Percentiles rank a stretch among this genome's conserved stretches.
These are phyloP conservation scores for Malus sieversii DNA, from an alignment of 306 rosid genomes.

Conservation along the genomic window DNA sequence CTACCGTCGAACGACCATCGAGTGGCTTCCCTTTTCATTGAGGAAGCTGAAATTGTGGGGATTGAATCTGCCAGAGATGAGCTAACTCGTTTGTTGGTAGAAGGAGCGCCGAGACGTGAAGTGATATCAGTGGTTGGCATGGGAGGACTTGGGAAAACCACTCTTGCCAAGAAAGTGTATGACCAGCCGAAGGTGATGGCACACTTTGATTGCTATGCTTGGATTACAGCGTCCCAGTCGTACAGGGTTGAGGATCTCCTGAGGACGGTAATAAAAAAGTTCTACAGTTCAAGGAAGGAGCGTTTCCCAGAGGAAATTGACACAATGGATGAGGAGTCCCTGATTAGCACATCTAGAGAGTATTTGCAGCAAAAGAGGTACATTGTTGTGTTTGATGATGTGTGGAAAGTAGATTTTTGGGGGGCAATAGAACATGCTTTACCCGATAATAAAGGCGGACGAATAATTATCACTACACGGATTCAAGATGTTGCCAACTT, in stretches of 20 bases:
- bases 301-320: not conserved
- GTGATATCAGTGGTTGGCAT: constrained; percentile 9
- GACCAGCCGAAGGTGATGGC: not conserved
- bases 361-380: constrained; percentile 10
- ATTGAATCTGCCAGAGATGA: constrained; percentile 3
- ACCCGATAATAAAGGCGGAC: not conserved
- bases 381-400: constrained; percentile 14
- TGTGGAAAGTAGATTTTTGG: constrained; percentile 13
- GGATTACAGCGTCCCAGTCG: constrained; percentile 6
- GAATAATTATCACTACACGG: constrained; percentile 12
- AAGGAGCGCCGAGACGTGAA: not conserved
- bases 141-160: constrained; percentile 19
- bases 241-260: not conserved
- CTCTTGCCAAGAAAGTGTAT: constrained; percentile 1
- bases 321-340: not conserved
- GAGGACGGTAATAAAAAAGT: not conserved
- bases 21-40: not conserved
- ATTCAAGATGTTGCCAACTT: not conserved
- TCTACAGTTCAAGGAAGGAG: not conserved
- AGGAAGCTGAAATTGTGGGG: constrained; percentile 8
- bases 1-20: not conserved
- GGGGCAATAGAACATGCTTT: not conserved
- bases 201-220: constrained; percentile 9
- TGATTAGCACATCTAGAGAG: not conserved
- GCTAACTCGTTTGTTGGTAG: not conserved